Base-by-base conservation (phyloP, 768 basidiomycete genomes). In the Boletus eberwhitei region DNA sequence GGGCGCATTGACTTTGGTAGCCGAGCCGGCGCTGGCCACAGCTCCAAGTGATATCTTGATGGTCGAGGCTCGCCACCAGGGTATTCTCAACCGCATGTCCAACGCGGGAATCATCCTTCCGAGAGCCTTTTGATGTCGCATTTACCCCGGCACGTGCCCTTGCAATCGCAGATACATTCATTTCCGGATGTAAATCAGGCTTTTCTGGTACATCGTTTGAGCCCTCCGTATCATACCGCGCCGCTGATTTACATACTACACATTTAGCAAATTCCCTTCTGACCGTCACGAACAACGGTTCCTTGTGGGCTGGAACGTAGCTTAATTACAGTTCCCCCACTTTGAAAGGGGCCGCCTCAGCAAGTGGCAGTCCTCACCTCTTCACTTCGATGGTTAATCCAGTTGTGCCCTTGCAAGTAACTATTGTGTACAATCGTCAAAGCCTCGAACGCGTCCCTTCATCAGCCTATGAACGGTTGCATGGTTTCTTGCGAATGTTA, bases 391-490 rank as follows among this genome's bases (percentile, higher is more conserved):
- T 22, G 57, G n/a, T 60, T 38, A 22, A 58, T n/a, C 58, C 40
- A 42, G 55, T 13, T 54, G 46, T 50, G 50, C 14, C 17, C 16
- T 41, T 34, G 19, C 36, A 62, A 87, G 86, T 66, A 63, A 57
- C 65, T 88, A 34, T 82, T 76, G 72, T 91, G 90, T 71, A 86
- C 92, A 72, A 89, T 93, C 81, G 69, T 93, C 60, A 59, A 88
- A 31, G 87, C 85, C 29, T 48, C 72, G 17, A 67, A 83, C 47
- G 68, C 69, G 64, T 73, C 90, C 5, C 73, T 88, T 63, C 64
- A 80, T 32, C 74, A 90, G 42, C 84, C 88, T 3, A 65, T 88
- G 60, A 59, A 69, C 57, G 59, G 79, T 56, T 92, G 90, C 61
- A 68, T 78, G 54, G 82, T 92, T 13, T 92, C 90, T 6, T 36